Percentiles rank a stretch among this genome's conserved stretches.
phyloP scores from a whole-genome alignment of 2,329 filamentous ascomycete genomes.

The Zymoseptoria passerinii region DNA sequence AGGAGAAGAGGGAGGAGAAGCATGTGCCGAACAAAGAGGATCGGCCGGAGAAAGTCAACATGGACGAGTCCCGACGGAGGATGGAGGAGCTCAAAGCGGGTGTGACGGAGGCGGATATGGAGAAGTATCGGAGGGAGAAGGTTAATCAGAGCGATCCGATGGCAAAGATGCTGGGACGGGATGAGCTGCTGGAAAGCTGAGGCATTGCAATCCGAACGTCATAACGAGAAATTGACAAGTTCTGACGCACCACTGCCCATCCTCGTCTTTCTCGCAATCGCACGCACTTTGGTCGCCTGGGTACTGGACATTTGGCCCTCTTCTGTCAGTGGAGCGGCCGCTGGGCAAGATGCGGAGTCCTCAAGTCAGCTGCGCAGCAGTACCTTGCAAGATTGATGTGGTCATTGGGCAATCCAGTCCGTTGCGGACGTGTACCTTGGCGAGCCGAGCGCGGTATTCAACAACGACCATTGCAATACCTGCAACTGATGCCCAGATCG shows the following conservation, averaged over 20 bases:
- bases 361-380: background rate
- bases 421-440: background rate
- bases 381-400: background rate
- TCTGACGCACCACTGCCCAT: background rate
- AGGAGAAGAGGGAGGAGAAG: slow-evolving; percentile 34
- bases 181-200: slow-evolving; percentile 48
- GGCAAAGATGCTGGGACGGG: slow-evolving; percentile 69
- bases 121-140: slow-evolving; percentile 71
- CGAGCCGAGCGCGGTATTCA: background rate
- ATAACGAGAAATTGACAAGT: background rate
- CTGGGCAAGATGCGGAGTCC: background rate
- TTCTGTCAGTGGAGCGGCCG: background rate
- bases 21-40: slow-evolving; percentile 39
- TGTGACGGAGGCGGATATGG: slow-evolving; percentile 74
- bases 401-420: background rate
- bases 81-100: slow-evolving; percentile 70
- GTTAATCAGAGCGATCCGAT: slow-evolving; percentile 74
- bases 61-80: slow-evolving; percentile 57
- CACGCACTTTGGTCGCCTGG: background rate
- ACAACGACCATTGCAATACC: background rate
- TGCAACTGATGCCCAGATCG: too few species aligned
- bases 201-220: background rate
- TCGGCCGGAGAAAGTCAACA: slow-evolving; percentile 33
- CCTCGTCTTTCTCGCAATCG: background rate
- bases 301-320: background rate